Conservation (phyloP, 306 rosid genomes). For the Acmispon strigosus region DNA sequence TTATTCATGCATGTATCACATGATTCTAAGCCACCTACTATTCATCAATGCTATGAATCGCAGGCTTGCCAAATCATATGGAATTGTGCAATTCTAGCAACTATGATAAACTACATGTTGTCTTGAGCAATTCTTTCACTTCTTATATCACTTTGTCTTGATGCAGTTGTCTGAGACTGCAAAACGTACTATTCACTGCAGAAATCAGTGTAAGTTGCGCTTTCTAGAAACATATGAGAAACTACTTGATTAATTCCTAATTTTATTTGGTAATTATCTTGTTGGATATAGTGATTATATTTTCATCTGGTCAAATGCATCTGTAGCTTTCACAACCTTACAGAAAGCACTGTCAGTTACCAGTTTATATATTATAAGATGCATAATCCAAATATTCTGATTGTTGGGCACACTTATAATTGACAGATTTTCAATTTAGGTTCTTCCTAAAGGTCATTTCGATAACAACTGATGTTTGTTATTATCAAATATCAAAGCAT, state of each 20-base stretch:
- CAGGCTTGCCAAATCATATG: background rate
- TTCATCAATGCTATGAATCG: background rate
- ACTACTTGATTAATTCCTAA: background rate
- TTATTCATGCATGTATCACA: background rate
- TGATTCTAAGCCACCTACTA: background rate
- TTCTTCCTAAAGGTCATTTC: background rate
- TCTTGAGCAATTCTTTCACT: conserved; percentile 7
- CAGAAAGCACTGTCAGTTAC: background rate
- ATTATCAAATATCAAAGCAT: background rate
- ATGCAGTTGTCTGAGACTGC: conserved; percentile 70
- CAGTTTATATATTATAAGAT: background rate
- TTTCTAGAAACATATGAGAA: conserved; percentile 13
- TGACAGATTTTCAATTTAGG: background rate
- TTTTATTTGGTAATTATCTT: conserved; percentile 3
- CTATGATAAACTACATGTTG: background rate
- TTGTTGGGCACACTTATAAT: background rate
- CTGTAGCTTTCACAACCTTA: conserved; percentile 1
- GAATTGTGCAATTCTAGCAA: background rate
- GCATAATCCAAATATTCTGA: background rate
- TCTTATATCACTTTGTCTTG: conserved; percentile 24
- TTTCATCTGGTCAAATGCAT: conserved; percentile 13
- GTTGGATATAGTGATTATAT: conserved; percentile 3
- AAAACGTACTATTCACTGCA: conserved; percentile 47
- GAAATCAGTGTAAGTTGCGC: conserved; percentile 67
- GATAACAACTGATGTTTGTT: background rate